Base-by-base conservation (phyloP, 2,329 filamentous ascomycete genomes). In the Aureobasidium sp. region DNA sequence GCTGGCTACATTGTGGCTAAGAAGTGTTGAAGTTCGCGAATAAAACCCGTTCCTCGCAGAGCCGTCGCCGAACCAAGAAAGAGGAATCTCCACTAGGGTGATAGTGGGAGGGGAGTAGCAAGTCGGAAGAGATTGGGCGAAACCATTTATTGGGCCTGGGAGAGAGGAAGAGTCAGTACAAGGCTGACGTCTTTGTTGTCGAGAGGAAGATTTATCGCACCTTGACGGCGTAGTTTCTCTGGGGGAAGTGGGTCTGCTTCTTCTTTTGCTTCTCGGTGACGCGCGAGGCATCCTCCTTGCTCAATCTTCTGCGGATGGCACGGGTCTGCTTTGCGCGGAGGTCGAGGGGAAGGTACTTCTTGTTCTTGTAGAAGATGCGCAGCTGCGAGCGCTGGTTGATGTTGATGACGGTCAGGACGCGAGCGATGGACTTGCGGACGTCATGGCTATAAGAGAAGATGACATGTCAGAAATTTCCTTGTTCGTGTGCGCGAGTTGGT, bases 211-310 rank as follows among this genome's bases (percentile, higher is more conserved):
- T 24, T 60, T 27, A 60, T 60, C 57, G 57, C 45, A 92, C 94
- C 93, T 97, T 99, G 80, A 99, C 90, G 80, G 94, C 94, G 81
- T 88, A 99, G 84, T 96, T 97, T 82, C 94, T 88, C 85, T 95
- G 91, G 71, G 94, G 94, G 86, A 99, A 99, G 84, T 99, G 93
- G 71, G 84, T 87, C 78, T 84, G 80, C 83, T 88, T 90, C 91
- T 99, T 99, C 87, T 91, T 91, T 79, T 91, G 88, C 89, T 96
- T 97, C 82, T 93, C 88, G 70, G 95, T 89, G 74, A 86, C 82
- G 78, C 87, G 84, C 73, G 85, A 84, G 73, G 89, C 87, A 82
- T 99, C 93, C 85, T 95, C 85, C 79, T 90, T 88, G 76, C 89
- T 93, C 81, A 99, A 85, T 76, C 90, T 86, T 84, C 95, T 90